Evolutionary conservation across 2,329 filamentous ascomycete species (phyloP).

Genomic region (Diplodia scrobiculata): DNA sequence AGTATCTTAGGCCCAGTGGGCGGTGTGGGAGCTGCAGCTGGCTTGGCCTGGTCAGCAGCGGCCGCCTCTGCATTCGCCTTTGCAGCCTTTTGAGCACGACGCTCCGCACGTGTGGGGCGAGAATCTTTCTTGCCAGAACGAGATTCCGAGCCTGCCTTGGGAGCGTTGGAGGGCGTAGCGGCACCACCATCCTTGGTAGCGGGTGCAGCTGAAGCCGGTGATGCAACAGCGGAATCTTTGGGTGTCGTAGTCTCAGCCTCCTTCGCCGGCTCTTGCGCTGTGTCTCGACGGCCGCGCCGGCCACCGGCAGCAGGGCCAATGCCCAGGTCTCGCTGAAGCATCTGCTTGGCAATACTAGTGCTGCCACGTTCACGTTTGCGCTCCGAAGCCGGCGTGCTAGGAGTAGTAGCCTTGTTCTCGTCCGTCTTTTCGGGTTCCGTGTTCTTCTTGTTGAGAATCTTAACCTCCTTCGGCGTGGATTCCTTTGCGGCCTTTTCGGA

Average conservation of each 20-base stretch:
- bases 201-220: slow-evolving; percentile 26
- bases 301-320: slow-evolving; percentile 52
- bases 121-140: slow-evolving; percentile 43
- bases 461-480: slow-evolving; percentile 60
- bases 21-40: slow-evolving; percentile 32
- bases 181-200: slow-evolving; percentile 28
- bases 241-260: slow-evolving; percentile 36
- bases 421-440: slow-evolving; percentile 33
- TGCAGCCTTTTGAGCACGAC: slow-evolving; percentile 45
- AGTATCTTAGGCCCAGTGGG: slow-evolving; percentile 30
- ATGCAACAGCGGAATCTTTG: slow-evolving; percentile 34
- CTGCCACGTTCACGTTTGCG: slow-evolving; percentile 58
- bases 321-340: slow-evolving; percentile 65
- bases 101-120: slow-evolving; percentile 44
- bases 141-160: slow-evolving; percentile 4
- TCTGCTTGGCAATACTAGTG: slow-evolving; percentile 57
- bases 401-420: slow-evolving; percentile 30
- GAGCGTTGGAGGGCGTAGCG: not conserved
- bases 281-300: slow-evolving; percentile 40
- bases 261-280: slow-evolving; percentile 30
- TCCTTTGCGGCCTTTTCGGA: slow-evolving; percentile 64
- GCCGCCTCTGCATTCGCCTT: slow-evolving; percentile 39
- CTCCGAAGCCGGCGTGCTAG: slow-evolving; percentile 44
- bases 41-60: slow-evolving; percentile 41
- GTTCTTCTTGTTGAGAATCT: slow-evolving; percentile 55